Base-by-base conservation (phyloP, 495 filamentous ascomycete genomes). In the Aspergillus bertholletiae region DNA sequence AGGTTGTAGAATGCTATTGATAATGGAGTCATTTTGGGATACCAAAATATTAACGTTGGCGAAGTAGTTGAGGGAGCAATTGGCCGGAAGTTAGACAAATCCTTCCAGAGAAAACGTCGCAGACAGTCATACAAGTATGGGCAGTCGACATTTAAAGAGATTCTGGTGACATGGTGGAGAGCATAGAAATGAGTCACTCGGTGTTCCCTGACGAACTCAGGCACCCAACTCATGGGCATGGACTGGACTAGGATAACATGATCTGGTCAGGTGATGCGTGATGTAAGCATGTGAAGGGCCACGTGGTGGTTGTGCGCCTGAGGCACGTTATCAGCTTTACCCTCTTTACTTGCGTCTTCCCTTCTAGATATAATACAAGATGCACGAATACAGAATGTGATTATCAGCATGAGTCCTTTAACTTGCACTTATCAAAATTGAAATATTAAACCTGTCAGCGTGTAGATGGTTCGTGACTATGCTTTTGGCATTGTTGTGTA, bases 1-100 rank as follows among this genome's bases (percentile, higher is more conserved):
- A 54, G 47, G 46, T 7, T 48, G 28, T 53, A 41, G 15, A 35
- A 32, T 48, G 27, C 8, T 26, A 51, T 46, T 63, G 51, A 50
- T 58, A 59, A 18, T 28, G 26, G 8, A 63, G 56, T 59, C 60
- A 63, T 63, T 43, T 63, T 63, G 56, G 51, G 59, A 46, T 21
- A 50, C 7, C 11, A 54, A 4, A 35, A 20, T 17, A 35, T 27
- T 12, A 26, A 39, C 20, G 35, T 48, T 35, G 18, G 20, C 26
- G 27, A 15, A 18, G 26, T 32, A 32, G 12, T 44, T 30, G 55
- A n/a, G 21, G 30, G 18, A 4, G 15, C n/a, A 12, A 20, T 17
- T 21, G 45, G 20, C 15, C 15, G 21, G 11, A 50, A 11, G 39
- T 13, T 37, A 24, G 34, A 20, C 20, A 17, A 15, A 17, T 2